Base-by-base conservation (phyloP, 2,329 filamentous ascomycete species). In the Arachnomyces sp. region DNA sequence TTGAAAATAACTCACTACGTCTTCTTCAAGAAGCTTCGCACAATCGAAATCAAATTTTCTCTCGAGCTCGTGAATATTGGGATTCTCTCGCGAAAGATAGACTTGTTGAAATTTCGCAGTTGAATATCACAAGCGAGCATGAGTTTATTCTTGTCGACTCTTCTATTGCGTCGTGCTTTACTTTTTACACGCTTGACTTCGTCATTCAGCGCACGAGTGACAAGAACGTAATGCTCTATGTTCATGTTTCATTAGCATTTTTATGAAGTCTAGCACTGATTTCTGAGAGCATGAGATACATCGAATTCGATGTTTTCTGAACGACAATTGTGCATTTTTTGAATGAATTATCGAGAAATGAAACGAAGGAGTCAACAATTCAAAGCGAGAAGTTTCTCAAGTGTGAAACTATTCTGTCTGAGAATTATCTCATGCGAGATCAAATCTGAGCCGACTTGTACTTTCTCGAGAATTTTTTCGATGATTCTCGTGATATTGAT, bases 371-470 rank as follows among this genome's bases (percentile, higher is more conserved):
- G 46, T 47, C 44, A 29, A 57, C 48, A 46, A 65, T 64, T 46
- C 63, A 65, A 44, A 44, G 52, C 43, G 42, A 56, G 30, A 42
- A 54, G 0, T 74, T 77, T 45, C 68, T 71, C 14, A 42, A 49
- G 28, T 49, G 57, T 28, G 59, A 65, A n/a, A 57, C 63, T 39
- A 58, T 50, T 37, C 50, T 81, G 1, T 70, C 73, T 0, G 77
- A 81, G 46, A 77, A 81, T 46, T 79, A 73, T 46, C 51, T 69
- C 1, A 69, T 80, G 6, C 67, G 74, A 17, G 77, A 76, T 1
- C 63, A 73, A 42, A 53, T 73, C 15, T 77, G 73, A 70, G 70
- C 66, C 38, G 62, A 71, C 43, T 32, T 50, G 0, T 69, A 66
- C 38, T 74, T 72, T 43, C 70, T 71, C 0, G 45, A 62, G 1